These are phyloP conservation scores for Salix brachista DNA, from an alignment of 345 rosid genomes.

Conservation along the genomic window DNA sequence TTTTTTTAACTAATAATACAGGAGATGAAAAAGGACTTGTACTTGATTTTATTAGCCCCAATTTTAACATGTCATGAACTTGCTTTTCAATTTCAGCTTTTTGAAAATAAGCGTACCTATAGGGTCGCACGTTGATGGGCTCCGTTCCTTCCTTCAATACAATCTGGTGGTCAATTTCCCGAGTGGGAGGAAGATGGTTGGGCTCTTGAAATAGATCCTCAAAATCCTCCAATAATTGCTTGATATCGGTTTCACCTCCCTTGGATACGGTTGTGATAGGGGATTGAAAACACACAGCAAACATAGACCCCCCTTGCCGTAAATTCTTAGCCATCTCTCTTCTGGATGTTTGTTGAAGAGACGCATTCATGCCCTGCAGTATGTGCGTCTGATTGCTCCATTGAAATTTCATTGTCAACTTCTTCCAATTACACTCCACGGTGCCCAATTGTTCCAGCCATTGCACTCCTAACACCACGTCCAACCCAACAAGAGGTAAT, in stretches of 20 bases:
- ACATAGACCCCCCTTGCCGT: background rate
- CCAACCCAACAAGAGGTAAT: background rate
- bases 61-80: conserved; percentile 3
- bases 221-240: background rate
- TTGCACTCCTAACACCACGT: background rate
- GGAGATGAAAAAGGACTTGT: background rate
- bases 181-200: background rate
- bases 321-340: background rate
- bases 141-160: background rate
- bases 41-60: background rate
- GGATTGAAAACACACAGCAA: background rate
- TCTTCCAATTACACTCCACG: background rate
- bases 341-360: background rate
- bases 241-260: background rate
- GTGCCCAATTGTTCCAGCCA: background rate
- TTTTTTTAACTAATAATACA: background rate
- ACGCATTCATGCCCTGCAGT: background rate
- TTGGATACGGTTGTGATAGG: accelerated
- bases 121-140: background rate
- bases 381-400: background rate
- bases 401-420: background rate
- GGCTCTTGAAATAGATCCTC: background rate
- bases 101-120: background rate
- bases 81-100: too few relatives aligned
- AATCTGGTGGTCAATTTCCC: background rate